Percentiles rank a stretch among this genome's conserved stretches.
phyloP scores from a whole-genome alignment of 2,329 filamentous ascomycete genomes.

The Penicillium nordicum region DNA sequence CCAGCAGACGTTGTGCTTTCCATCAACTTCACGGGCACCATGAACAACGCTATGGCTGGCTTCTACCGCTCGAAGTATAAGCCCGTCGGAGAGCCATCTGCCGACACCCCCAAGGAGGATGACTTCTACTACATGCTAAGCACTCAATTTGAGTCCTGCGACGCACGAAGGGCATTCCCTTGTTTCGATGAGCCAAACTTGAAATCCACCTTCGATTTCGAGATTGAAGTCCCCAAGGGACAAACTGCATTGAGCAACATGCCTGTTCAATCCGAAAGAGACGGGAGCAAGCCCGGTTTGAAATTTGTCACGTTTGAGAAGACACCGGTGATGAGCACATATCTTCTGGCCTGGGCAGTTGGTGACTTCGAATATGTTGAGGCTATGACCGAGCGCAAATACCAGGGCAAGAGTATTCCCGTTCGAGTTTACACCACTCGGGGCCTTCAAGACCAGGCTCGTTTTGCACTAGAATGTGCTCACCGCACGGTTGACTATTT shows the following conservation, averaged over 20 bases:
- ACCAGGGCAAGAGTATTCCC: conserved; percentile 85
- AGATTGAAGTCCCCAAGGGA: conserved; percentile 85
- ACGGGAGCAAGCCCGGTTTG: conserved; percentile 63
- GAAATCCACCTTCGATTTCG: conserved; percentile 92
- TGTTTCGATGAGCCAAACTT: conserved; percentile 98
- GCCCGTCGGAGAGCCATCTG: conserved; percentile 66
- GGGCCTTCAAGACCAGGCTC: conserved; percentile 89
- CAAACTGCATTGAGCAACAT: conserved; percentile 93
- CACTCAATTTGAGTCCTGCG: conserved; percentile 96
- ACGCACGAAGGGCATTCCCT: conserved; percentile 90
- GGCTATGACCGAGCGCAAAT: conserved; percentile 81
- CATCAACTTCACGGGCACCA: conserved; percentile 73
- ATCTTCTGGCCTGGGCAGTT: conserved; percentile 86
- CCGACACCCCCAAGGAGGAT: conserved; percentile 71
- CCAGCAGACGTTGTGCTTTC: conserved; percentile 65
- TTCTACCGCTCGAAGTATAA: conserved; percentile 96
- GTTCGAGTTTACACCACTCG: conserved; percentile 94
- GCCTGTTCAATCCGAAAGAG: conserved; percentile 72
- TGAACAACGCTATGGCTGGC: conserved; percentile 89
- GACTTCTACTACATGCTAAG: conserved; percentile 73
- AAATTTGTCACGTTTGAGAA: conserved; percentile 73
- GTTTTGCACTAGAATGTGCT: conserved; percentile 84
- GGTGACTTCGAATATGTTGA: conserved; percentile 98
- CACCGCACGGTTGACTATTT: conserved; percentile 95
- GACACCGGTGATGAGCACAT: conserved; percentile 86